phyloP scores from a whole-genome alignment of 192 early-diverging fungal species.

The Chytriomyces confervae region DNA sequence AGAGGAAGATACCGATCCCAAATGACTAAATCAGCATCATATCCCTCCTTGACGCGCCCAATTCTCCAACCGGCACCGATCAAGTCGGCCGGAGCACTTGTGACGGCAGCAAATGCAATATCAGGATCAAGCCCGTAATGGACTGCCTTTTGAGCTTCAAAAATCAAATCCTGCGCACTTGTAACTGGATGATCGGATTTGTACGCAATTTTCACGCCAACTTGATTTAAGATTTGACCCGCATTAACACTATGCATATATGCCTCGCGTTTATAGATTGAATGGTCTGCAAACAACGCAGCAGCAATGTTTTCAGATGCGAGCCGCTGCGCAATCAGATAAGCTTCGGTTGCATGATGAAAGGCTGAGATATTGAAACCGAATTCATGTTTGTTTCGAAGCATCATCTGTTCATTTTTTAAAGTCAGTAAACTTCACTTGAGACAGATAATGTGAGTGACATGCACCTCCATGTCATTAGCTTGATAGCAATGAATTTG shows the following conservation, averaged over 20 bases:
- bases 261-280: slow-evolving; percentile 77
- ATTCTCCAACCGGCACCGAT: slow-evolving; percentile 73
- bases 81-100: slow-evolving; percentile 71
- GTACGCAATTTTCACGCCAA: slow-evolving; percentile 74
- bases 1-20: slow-evolving; percentile 58
- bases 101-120: slow-evolving; percentile 67
- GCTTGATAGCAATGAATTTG: slow-evolving; percentile 72
- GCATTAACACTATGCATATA: slow-evolving; percentile 61
- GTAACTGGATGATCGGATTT: slow-evolving; percentile 82
- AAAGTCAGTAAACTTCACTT: too few relatives aligned
- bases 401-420: slow-evolving; percentile 62
- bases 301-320: slow-evolving; percentile 67
- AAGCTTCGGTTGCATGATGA: slow-evolving; percentile 82
- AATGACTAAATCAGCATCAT: slow-evolving; percentile 82
- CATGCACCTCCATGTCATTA: slow-evolving; percentile 2
- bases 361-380: slow-evolving; percentile 74
- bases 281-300: slow-evolving; percentile 70
- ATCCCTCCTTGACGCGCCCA: slow-evolving; percentile 66
- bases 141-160: slow-evolving; percentile 75
- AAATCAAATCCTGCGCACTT: slow-evolving; percentile 72
- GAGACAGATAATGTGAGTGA: not conserved
- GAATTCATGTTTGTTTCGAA: slow-evolving; percentile 75
- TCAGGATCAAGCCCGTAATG: slow-evolving; percentile 73
- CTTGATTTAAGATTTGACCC: slow-evolving; percentile 66
- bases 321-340: slow-evolving; percentile 68